Conservation (phyloP, 768 basidiomycete genomes). For the Chalciporus chontae region DNA sequence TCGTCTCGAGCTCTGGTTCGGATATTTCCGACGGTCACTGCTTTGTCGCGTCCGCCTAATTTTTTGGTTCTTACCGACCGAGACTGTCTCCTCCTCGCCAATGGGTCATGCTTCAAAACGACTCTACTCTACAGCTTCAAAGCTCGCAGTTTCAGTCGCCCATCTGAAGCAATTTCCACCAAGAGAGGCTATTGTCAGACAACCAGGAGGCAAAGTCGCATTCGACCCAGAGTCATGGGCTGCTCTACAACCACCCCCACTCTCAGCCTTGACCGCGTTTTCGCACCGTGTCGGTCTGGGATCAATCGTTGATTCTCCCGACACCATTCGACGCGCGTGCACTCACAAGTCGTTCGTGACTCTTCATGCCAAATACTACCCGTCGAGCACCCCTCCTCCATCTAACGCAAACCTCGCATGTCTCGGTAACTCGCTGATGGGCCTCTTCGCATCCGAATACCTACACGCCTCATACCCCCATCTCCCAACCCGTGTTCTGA, state of each 20-base stretch:
- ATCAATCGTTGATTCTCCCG: conserved; percentile 48
- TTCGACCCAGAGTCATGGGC: conserved; percentile 73
- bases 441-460: conserved; percentile 85
- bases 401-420: conserved; percentile 75
- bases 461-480: conserved; percentile 80
- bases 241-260: conserved; percentile 64
- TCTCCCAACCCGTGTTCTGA: conserved; percentile 86
- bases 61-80: conserved; percentile 18
- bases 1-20: conserved; percentile 7
- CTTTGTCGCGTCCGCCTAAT: conserved; percentile 22
- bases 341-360: conserved; percentile 71
- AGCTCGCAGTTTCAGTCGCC: conserved; percentile 53
- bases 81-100: conserved; percentile 15
- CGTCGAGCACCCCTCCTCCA: conserved; percentile 47
- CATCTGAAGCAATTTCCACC: conserved; percentile 60
- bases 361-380: conserved; percentile 54
- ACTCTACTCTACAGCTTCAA: conserved; percentile 45
- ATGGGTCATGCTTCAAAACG: conserved; percentile 65
- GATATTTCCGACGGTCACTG: conserved; percentile 30
- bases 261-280: conserved; percentile 70
- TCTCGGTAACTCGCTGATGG: conserved; percentile 85
- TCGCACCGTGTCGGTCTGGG: conserved; percentile 73
- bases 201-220: conserved; percentile 32
- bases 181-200: conserved; percentile 43
- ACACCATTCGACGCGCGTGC: conserved; percentile 67